Evolutionary conservation across 1,284 basidiomycete genomes (phyloP).

Genomic region (Ceratobasidium sp.): DNA sequence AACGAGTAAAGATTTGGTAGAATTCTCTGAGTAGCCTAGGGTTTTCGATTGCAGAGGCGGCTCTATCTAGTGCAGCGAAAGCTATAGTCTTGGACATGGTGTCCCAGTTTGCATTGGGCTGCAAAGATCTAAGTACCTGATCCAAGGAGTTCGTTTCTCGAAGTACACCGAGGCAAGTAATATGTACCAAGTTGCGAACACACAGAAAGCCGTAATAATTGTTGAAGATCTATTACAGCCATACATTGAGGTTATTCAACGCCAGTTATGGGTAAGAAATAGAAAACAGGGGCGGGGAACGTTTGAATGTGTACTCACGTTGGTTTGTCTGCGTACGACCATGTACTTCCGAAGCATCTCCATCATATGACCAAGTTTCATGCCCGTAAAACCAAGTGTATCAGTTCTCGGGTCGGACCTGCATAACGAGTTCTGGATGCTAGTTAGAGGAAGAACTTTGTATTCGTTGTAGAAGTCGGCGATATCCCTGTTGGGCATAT

Average conservation of each 20-base stretch:
- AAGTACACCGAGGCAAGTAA: not conserved
- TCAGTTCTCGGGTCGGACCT: not conserved
- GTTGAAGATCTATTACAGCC: not conserved
- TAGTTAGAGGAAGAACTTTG: not conserved
- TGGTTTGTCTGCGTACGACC: not conserved
- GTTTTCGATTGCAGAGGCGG: not conserved
- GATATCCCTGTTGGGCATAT: not conserved
- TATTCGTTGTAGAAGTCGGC: not conserved
- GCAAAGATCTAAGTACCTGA: not conserved
- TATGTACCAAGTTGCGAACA: not conserved
- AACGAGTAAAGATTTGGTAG: not conserved
- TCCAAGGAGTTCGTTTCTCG: not conserved
- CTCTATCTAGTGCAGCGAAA: not conserved
- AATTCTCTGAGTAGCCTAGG: not conserved
- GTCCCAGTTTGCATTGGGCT: not conserved
- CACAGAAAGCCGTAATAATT: constrained; percentile 21
- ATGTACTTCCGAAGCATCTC: not conserved
- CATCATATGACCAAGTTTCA: not conserved
- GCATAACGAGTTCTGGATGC: not conserved
- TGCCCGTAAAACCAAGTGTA: not conserved
- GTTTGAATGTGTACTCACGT: too few species aligned
- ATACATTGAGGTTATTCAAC: too few species aligned
- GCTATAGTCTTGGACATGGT: not conserved
- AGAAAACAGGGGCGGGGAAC: too few species aligned
- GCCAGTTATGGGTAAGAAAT: too few species aligned